Evolutionary conservation across 2,329 filamentous ascomycete species (phyloP).

Genomic region (Aureobasidium sp.): DNA sequence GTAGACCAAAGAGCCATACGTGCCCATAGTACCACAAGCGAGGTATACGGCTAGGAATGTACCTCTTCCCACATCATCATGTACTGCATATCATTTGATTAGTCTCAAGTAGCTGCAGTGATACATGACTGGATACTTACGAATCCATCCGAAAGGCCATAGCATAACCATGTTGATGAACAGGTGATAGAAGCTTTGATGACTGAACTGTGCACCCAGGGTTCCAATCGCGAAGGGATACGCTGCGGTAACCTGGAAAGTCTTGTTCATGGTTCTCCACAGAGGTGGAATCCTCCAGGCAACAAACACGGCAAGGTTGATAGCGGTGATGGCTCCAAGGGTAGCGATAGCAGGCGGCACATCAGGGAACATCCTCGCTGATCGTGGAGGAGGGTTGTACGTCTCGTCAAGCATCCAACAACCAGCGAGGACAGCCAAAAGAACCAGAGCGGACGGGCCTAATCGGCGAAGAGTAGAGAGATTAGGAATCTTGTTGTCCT

Average conservation of each 20-base stretch:
- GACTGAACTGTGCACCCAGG: conserved; percentile 62
- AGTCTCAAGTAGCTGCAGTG: neutral
- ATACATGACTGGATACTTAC: conserved; percentile 27
- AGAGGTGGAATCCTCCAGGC: conserved; percentile 58
- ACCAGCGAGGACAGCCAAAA: conserved; percentile 22
- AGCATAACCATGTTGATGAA: conserved; percentile 58
- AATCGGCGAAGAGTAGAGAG: conserved; percentile 35
- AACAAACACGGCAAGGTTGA: conserved; percentile 52
- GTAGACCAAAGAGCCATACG: conserved; percentile 49
- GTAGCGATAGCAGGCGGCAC: conserved; percentile 58
- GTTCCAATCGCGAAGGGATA: conserved; percentile 57
- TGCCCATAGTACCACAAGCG: conserved; percentile 51
- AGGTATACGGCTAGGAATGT: conserved; percentile 64
- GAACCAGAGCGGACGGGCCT: conserved; percentile 37
- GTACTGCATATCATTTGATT: conserved; percentile 37
- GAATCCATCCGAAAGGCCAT: conserved; percentile 57
- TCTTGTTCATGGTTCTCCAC: conserved; percentile 61
- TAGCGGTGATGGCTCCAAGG: conserved; percentile 52
- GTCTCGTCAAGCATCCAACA: conserved; percentile 38
- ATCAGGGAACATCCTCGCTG: conserved; percentile 53
- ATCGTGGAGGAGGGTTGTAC: conserved; percentile 43
- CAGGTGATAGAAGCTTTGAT: conserved; percentile 57
- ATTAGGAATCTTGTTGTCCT: conserved; percentile 27
- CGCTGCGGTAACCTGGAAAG: conserved; percentile 59
- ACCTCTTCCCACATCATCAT: conserved; percentile 63